Percentiles rank a stretch among this genome's conserved stretches.
phyloP scores from a whole-genome alignment of 2,329 filamentous ascomycete genomes.

The Raffaelea ambrosiae region DNA sequence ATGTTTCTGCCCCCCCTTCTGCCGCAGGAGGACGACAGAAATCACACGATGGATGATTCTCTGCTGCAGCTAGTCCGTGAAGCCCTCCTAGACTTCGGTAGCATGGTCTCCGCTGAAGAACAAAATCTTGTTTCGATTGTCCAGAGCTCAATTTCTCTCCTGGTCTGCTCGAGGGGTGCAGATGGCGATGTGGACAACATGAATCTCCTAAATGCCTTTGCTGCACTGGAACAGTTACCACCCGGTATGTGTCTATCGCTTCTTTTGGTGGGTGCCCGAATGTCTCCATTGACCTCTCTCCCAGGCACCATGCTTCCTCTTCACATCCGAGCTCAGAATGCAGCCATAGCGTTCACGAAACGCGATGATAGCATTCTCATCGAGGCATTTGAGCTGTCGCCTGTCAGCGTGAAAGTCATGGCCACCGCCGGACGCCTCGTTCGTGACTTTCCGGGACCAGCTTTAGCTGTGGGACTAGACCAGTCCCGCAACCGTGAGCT shows the following conservation, averaged over 20 bases:
- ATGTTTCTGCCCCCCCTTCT: not conserved
- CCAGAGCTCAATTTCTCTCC: not conserved
- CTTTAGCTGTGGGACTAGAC: slow-evolving; percentile 12
- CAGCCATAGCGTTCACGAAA: slow-evolving; percentile 21
- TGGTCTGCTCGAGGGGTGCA: not conserved
- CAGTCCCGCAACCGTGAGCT: slow-evolving; percentile 12
- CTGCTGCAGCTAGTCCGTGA: not conserved
- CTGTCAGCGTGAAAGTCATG: slow-evolving; percentile 17
- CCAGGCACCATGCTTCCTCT: slow-evolving; percentile 16
- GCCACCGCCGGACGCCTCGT: slow-evolving; percentile 19
- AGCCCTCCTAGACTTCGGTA: not conserved
- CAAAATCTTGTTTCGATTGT: not conserved
- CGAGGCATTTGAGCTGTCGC: slow-evolving; percentile 25
- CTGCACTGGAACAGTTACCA: not conserved
- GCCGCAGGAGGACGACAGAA: not conserved
- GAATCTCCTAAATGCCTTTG: not conserved
- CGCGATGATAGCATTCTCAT: slow-evolving; percentile 14
- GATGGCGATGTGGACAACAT: not conserved
- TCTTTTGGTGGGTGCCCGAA: no score
- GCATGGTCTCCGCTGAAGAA: not conserved
- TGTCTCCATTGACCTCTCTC: not conserved
- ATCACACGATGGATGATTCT: not conserved
- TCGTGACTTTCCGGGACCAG: slow-evolving; percentile 19
- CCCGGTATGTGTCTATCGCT: no score
- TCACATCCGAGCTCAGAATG: slow-evolving; percentile 25